These are phyloP conservation scores for Colletotrichum lupini DNA, from an alignment of 2,329 filamentous ascomycete species.

Conservation along the genomic window DNA sequence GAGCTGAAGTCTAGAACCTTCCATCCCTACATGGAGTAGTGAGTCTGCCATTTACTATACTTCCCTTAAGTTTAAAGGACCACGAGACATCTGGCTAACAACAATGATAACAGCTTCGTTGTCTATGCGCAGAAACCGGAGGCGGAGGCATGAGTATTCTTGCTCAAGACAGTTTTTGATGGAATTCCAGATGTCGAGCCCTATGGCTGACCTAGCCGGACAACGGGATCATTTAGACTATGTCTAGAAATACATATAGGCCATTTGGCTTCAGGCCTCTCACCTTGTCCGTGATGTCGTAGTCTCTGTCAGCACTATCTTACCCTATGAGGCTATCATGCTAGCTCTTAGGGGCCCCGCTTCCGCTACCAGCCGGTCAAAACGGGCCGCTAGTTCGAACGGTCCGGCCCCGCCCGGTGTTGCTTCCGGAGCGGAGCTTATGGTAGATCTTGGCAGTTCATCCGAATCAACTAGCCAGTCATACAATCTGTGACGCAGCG, in stretches of 20 bases:
- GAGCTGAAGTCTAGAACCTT: slow-evolving; percentile 35
- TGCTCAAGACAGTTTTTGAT: too few species aligned
- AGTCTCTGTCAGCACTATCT: neutral
- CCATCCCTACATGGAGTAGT: slow-evolving; percentile 42
- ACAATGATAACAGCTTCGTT: neutral
- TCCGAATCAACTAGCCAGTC: neutral
- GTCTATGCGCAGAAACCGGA: slow-evolving; percentile 35
- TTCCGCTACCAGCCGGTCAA: neutral
- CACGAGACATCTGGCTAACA: neutral
- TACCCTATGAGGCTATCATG: neutral
- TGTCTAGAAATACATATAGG: too few species aligned
- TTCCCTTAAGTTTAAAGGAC: neutral
- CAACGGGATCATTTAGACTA: too few species aligned
- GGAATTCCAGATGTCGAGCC: too few species aligned
- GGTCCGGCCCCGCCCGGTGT: slow-evolving; percentile 1
- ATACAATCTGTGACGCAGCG: too few species aligned
- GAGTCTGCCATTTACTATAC: neutral
- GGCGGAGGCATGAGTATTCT: neutral
- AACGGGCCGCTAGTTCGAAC: neutral
- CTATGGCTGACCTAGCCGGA: too few species aligned
- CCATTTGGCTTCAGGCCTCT: too few species aligned
- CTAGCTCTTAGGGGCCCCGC: neutral
- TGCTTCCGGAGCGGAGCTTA: slow-evolving; percentile 7
- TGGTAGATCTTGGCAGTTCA: neutral
- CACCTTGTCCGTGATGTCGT: too few species aligned